Evolutionary conservation across 768 basidiomycete genomes (phyloP).

Genomic region (Kwoniella pini): DNA sequence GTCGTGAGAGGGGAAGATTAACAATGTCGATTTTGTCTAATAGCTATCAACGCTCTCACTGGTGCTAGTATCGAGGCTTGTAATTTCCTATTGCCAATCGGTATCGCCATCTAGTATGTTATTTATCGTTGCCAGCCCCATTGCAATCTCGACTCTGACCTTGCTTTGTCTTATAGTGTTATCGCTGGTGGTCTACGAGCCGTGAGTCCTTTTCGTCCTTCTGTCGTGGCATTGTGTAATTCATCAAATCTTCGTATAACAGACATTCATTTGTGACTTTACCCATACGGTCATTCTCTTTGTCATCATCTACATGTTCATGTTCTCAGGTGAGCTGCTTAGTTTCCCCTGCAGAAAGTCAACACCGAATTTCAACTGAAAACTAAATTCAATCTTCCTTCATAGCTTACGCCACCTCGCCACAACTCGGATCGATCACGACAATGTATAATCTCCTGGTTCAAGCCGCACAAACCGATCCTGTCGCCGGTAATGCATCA

Average conservation of each 20-base stretch:
- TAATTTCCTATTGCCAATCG: constrained; percentile 59
- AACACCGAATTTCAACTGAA: too few species aligned
- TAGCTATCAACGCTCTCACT: constrained; percentile 58
- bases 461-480: constrained; percentile 58
- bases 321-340: constrained; percentile 43
- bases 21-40: neutral
- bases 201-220: neutral
- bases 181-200: constrained; percentile 26
- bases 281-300: constrained; percentile 60
- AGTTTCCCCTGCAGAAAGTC: neutral
- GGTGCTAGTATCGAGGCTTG: constrained; percentile 59
- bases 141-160: constrained; percentile 1
- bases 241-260: constrained; percentile 1
- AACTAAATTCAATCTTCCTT: too few species aligned
- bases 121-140: too few species aligned
- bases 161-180: constrained; percentile 7
- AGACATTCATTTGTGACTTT: constrained; percentile 52
- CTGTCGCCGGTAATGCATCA: constrained; percentile 60
- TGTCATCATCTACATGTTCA: constrained; percentile 54
- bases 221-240: neutral
- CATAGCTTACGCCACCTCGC: constrained; percentile 45
- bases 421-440: constrained; percentile 57
- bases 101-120: constrained; percentile 57
- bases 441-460: constrained; percentile 60
- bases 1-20: too few species aligned